These are phyloP conservation scores for Nakaseomyces uthaithaninus DNA, from an alignment of 1,139 yeast species.

Conservation along the genomic window DNA sequence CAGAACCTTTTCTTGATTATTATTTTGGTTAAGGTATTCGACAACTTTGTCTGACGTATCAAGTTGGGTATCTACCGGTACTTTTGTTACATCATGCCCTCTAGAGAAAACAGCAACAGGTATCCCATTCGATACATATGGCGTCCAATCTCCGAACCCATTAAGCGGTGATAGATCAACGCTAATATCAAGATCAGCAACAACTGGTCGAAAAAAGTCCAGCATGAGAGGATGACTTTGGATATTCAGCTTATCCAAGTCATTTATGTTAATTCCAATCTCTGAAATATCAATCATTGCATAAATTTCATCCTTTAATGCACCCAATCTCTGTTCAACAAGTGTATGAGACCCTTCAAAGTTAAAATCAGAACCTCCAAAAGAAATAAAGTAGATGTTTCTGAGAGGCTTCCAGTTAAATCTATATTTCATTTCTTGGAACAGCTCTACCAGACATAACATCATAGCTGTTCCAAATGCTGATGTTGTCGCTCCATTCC, in stretches of 20 bases:
- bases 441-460: conserved; percentile 61
- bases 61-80: conserved; percentile 55
- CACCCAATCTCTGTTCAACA: conserved; percentile 50
- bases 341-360: conserved; percentile 80
- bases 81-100: conserved; percentile 17
- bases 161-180: conserved; percentile 32
- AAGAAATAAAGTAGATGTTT: conserved; percentile 73
- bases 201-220: conserved; percentile 25
- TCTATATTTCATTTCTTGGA: conserved; percentile 57
- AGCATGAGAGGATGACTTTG: conserved; percentile 63
- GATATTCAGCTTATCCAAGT: conserved; percentile 51
- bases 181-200: conserved; percentile 12
- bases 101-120: conserved; percentile 43
- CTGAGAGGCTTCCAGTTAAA: conserved; percentile 80
- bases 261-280: conserved; percentile 41
- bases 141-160: conserved; percentile 58
- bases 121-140: conserved; percentile 48
- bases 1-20: conserved; percentile 48
- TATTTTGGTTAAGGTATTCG: conserved; percentile 27
- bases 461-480: conserved; percentile 71
- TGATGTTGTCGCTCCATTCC: conserved; percentile 67
- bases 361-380: conserved; percentile 79
- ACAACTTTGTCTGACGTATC: conserved; percentile 58
- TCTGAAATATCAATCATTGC: conserved; percentile 60
- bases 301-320: conserved; percentile 53